These are phyloP conservation scores for Phytophthora foliorum DNA, from an alignment of 352 stramenopile genomes.

Conservation along the genomic window DNA sequence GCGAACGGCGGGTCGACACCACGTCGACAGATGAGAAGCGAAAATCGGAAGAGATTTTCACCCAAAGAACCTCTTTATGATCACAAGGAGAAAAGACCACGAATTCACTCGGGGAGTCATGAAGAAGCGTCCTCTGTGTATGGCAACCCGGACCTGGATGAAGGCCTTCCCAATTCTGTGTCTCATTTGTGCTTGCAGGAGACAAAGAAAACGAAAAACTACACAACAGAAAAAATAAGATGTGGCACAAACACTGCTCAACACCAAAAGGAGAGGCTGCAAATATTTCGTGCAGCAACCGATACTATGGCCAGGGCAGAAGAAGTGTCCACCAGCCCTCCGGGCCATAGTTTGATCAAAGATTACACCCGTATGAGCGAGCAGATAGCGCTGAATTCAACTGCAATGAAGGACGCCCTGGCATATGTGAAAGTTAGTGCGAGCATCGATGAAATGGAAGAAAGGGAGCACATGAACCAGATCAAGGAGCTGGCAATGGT, in stretches of 20 bases:
- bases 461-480: neutral
- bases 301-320: neutral
- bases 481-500: neutral
- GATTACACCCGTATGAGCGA: constrained; percentile 1
- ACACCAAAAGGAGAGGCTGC: neutral
- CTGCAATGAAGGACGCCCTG: neutral
- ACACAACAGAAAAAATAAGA: neutral
- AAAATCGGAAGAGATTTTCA: neutral
- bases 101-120: neutral
- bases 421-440: neutral
- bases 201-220: neutral
- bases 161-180: no score
- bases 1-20: neutral
- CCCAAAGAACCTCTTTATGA: neutral
- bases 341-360: neutral
- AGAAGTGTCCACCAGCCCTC: neutral
- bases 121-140: neutral
- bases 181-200: no score
- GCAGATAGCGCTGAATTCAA: constrained; percentile 5
- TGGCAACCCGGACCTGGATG: neutral
- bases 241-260: no score
- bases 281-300: neutral
- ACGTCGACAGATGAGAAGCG: neutral
- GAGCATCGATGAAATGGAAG: neutral
- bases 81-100: neutral